Percentiles rank a stretch among this genome's conserved stretches.
Conservation (phyloP, 2,329 filamentous ascomycete species). For the Ceratocystiopsis sp. region DNA sequence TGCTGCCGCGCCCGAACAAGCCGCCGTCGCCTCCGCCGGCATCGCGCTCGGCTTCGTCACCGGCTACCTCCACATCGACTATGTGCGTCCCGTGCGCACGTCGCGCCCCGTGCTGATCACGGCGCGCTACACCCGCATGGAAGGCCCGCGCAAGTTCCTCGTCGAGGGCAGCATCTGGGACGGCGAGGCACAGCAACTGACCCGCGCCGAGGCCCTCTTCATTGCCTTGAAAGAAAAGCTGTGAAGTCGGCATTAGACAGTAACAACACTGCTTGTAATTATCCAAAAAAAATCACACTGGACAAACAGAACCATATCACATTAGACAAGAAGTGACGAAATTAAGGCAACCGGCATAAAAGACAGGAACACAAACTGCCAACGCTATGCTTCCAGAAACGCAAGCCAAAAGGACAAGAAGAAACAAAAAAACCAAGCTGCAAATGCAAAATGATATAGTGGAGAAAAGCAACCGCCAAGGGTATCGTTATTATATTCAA, state of each 20-base stretch:
- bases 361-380: background rate
- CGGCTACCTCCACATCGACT: conserved; percentile 37
- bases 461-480: background rate
- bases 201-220: conserved; percentile 37
- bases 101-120: conserved; percentile 29
- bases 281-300: background rate
- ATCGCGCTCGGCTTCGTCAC: conserved; percentile 22
- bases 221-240: conserved; percentile 8
- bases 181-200: conserved; percentile 27
- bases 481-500: background rate
- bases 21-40: conserved; percentile 6
- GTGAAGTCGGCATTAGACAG: background rate
- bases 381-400: conserved; percentile 9
- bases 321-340: background rate
- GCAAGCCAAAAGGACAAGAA: background rate
- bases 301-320: background rate
- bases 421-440: background rate
- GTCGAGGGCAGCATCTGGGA: conserved; percentile 31
- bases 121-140: conserved; percentile 24
- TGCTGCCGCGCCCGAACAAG: conserved; percentile 2
- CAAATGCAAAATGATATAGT: background rate
- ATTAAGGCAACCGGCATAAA: background rate
- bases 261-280: too few relatives aligned
- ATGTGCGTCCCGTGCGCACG: conserved; percentile 33
- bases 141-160: conserved; percentile 36